Base-by-base conservation (phyloP, 1,139 yeast genomes). In the Taiozyma sp. region DNA sequence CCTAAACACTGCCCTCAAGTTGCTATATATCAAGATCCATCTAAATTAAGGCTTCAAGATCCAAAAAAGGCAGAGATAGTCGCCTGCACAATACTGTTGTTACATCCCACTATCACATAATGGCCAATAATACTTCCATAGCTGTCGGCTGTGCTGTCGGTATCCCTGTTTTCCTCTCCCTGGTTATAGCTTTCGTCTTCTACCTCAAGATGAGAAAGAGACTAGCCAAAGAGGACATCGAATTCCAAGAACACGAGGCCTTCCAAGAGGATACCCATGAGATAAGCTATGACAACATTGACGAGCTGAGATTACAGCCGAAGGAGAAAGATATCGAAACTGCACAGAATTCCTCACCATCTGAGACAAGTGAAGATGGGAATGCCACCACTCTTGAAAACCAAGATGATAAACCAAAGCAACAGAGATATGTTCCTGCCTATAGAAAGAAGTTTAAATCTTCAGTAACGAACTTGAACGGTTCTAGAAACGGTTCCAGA, bases 91-190 rank as follows among this genome's bases (percentile, higher is more conserved):
- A 32, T n/a, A 32, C 36, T 8, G 3, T 7, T 32, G 3, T 8
- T 13, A 32, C 16, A 14, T 13, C 36, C 19, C 19, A n/a, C 19
- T 32, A n/a, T 19, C 10, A 34, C n/a, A 63, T 59, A 61, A 60
- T 44, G 45, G 38, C 44, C 6, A 30, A 50, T 45, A 56, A 62
- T 6, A 70, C 75, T 1, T 66, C 71, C 9, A 53, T 71, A n/a
- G 77, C 79, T 4, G 80, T 76, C 2, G 80, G 79, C 1, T 70
- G 76, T 55, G 78, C 80, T 4, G 76, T 77, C 6, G 81, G 80
- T 32, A 66, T 77, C 28, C 80, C 81, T 1, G 58, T 70, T 19
- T 71, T 66, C 8, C 52, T 74, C 8, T 73, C 73, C 2, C 28
- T 72, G 2, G 30, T 68, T 1, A 63, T 71, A 2, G 69, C 72